Evolutionary conservation across 1,139 yeast species (phyloP).

Genomic region (Spencermartinsiella ligniputridi): DNA sequence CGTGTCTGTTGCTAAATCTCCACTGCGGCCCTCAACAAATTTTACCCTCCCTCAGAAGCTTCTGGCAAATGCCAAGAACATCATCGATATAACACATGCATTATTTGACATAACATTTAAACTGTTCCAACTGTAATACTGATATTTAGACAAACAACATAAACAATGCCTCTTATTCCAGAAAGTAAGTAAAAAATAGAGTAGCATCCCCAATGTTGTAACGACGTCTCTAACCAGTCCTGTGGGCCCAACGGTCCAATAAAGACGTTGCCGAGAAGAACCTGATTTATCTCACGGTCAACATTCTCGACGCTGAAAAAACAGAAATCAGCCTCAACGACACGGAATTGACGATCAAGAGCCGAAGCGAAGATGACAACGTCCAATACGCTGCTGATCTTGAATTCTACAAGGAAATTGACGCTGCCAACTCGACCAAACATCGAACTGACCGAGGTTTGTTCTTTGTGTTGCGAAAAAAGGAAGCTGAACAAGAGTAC

Average conservation of each 20-base stretch:
- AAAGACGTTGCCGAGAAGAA: slow-evolving; percentile 68
- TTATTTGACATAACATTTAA: too few relatives aligned
- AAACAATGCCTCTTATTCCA: not conserved
- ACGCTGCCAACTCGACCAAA: slow-evolving; percentile 56
- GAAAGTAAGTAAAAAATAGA: not conserved
- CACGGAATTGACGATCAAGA: slow-evolving; percentile 53
- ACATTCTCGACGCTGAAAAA: slow-evolving; percentile 64
- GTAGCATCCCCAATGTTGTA: not conserved
- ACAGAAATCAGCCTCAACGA: slow-evolving; percentile 61
- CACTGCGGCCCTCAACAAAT: too few relatives aligned
- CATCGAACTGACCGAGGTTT: slow-evolving; percentile 70
- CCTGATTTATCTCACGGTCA: slow-evolving; percentile 67
- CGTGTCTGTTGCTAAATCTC: too few relatives aligned
- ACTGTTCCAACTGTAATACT: too few relatives aligned
- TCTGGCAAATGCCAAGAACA: too few relatives aligned
- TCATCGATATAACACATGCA: too few relatives aligned
- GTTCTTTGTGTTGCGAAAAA: slow-evolving; percentile 66
- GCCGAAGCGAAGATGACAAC: slow-evolving; percentile 33
- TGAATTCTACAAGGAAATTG: slow-evolving; percentile 71
- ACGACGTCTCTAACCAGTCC: slow-evolving; percentile 38
- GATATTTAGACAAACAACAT: too few relatives aligned
- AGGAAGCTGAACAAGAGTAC: slow-evolving; percentile 61
- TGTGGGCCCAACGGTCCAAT: slow-evolving; percentile 96
- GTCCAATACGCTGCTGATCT: slow-evolving; percentile 53
- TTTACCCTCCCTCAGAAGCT: too few relatives aligned